phyloP scores from a whole-genome alignment of 306 rosid species.

The Benincasa hispida region DNA sequence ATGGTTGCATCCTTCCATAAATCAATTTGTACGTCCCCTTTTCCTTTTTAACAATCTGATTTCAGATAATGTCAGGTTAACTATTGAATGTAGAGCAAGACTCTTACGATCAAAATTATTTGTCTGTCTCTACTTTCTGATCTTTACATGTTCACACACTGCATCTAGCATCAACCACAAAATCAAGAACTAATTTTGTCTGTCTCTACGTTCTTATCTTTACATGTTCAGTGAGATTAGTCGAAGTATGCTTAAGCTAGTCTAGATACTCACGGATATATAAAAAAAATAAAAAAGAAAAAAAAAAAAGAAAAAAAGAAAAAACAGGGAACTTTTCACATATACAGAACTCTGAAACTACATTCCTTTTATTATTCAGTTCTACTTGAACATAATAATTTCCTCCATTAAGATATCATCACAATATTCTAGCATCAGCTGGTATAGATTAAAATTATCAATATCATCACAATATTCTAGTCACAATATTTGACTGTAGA shows the following conservation, averaged over 20 bases:
- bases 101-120: not conserved
- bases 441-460: not conserved
- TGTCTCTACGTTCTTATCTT: too few species aligned
- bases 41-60: conserved; percentile 3
- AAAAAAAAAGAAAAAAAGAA: too few species aligned
- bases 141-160: not conserved
- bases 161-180: not conserved
- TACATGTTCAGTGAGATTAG: too few species aligned
- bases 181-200: not conserved
- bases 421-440: not conserved
- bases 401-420: not conserved
- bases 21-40: conserved; percentile 72
- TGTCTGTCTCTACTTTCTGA: not conserved
- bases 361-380: not conserved
- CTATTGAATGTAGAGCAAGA: not conserved
- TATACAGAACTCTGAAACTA: not conserved
- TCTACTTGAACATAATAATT: not conserved
- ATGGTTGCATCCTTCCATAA: conserved; percentile 94
- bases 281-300: too few species aligned
- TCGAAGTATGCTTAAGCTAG: too few species aligned
- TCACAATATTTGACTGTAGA: conserved; percentile 26
- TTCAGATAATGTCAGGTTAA: not conserved
- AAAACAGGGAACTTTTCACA: not conserved
- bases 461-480: not conserved
- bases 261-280: too few species aligned